Evolutionary conservation across 352 stramenopile species (phyloP).

Genomic region (Pythium coloratum): DNA sequence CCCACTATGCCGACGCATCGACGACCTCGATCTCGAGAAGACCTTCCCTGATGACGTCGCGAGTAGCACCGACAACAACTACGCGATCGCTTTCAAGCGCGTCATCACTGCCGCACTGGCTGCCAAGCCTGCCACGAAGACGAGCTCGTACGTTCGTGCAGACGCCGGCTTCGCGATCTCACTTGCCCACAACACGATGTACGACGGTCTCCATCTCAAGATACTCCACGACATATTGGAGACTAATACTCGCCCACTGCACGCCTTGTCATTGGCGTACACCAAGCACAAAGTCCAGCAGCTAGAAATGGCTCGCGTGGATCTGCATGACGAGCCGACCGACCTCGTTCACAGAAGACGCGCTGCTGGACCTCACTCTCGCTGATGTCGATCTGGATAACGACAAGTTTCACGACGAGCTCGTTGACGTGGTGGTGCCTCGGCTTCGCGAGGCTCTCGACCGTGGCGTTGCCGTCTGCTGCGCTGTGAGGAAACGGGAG

Average conservation of each 20-base stretch:
- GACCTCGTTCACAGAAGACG: not conserved
- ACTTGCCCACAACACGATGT: not conserved
- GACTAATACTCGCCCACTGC: not conserved
- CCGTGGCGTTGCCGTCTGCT: not conserved
- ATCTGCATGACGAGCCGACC: conserved; percentile 4
- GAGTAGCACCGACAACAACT: not conserved
- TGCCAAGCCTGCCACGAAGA: not conserved
- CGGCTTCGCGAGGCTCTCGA: not conserved
- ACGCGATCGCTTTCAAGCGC: not conserved
- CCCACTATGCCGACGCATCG: not conserved
- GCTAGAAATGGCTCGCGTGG: not conserved
- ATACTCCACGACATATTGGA: not conserved
- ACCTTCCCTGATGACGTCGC: not conserved
- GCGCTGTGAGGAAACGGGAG: not conserved
- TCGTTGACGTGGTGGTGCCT: not conserved
- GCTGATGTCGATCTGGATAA: not conserved
- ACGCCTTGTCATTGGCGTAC: not conserved
- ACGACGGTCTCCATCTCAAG: conserved; percentile 5
- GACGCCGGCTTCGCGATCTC: not conserved
- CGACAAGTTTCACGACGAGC: not conserved
- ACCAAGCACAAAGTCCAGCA: not conserved
- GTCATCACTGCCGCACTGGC: not conserved
- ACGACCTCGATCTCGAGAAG: not conserved
- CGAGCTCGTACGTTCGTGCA: not conserved
- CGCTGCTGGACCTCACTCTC: not conserved